Evolutionary conservation across 2,329 filamentous ascomycete genomes (phyloP).

Genomic region (Fonsecaea monophora): DNA sequence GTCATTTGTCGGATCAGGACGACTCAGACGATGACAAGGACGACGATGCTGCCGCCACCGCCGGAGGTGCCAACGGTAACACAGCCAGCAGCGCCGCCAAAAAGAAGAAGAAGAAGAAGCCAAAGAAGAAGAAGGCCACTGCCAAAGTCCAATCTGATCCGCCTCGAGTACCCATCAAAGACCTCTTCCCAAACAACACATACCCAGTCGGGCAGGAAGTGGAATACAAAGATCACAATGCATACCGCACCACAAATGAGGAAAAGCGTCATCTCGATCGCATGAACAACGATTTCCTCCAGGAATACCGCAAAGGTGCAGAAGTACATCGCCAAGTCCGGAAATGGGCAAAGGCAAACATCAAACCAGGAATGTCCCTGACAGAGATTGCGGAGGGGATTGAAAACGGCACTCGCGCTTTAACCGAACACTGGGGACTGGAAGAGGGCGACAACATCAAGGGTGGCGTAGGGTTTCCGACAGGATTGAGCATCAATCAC

Average conservation of each 20-base stretch:
- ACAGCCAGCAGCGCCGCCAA: constrained; percentile 63
- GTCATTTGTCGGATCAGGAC: constrained; percentile 57
- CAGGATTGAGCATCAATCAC: constrained; percentile 81
- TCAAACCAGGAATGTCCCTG: constrained; percentile 80
- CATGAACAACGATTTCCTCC: constrained; percentile 78
- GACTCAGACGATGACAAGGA: constrained; percentile 63
- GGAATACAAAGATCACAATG: constrained; percentile 78
- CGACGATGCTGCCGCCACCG: constrained; percentile 53
- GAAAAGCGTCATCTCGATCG: constrained; percentile 84
- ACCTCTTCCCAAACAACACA: constrained; percentile 73
- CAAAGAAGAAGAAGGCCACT: constrained; percentile 68
- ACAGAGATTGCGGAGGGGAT: constrained; percentile 88
- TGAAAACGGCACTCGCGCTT: constrained; percentile 77
- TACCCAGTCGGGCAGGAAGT: constrained; percentile 81
- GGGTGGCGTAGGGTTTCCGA: constrained; percentile 86
- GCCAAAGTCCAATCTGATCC: constrained; percentile 77
- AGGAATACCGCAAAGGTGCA: constrained; percentile 82
- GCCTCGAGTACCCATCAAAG: constrained; percentile 74
- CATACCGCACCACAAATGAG: constrained; percentile 79
- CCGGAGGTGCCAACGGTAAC: constrained; percentile 44
- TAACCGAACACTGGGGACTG: constrained; percentile 78
- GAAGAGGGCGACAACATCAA: constrained; percentile 78
- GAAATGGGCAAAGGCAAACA: constrained; percentile 79
- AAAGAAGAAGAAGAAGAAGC: constrained; percentile 83
- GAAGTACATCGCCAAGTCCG: constrained; percentile 89